Base-by-base conservation (phyloP, 108 stramenopile genomes). In the Pseudonitzschia multiseries region DNA sequence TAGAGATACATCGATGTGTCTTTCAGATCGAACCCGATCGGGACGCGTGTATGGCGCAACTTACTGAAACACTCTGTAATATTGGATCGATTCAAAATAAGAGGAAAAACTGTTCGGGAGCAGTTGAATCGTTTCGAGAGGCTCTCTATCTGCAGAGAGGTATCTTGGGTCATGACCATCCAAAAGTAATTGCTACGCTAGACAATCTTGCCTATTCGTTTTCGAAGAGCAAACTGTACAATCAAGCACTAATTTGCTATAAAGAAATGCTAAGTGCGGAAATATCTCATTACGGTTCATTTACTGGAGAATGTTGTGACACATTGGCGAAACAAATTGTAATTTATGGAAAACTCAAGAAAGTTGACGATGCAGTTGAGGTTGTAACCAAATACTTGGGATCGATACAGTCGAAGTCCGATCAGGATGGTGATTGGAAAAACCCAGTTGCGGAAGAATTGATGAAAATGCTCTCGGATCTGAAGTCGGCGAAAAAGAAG, bases 171-270 rank as follows among this genome's bases (percentile, higher is more conserved):
- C 76, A 73, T 31, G 70, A 82, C 50, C 79, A 86, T 62, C 79
- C 81, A 14, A 50, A 69, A 32, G 80, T 86, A 22, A 75, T 80
- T 72, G 72, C 74, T 0, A 69, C 85, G 0, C 72, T 86, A 14
- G 85, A 86, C 67, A 86, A 86, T 69, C 70, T 86, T 24, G 85
- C 73, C 17, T 82, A 78, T 72, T 73, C 79, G 0, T 75, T 80
- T 63, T 86, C 79, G 31, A 86, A 82, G 52, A 69, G 64, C 73
- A 86, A 80, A 51, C 59, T 72, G 1, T 82, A 86, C 75, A 61
- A 65, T 24, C 60, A 69, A 62, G 78, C 85, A 4, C 57, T 78
- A 36, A 63, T 52, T n/a, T 81, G 74, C 27, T 86, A 86, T 65
- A 74, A 63, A 46, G 75, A 76, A 54, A 80, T 86, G 85, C 71